phyloP scores from a whole-genome alignment of 2,329 filamentous ascomycete genomes.

The Emmonsiellopsis sp. region DNA sequence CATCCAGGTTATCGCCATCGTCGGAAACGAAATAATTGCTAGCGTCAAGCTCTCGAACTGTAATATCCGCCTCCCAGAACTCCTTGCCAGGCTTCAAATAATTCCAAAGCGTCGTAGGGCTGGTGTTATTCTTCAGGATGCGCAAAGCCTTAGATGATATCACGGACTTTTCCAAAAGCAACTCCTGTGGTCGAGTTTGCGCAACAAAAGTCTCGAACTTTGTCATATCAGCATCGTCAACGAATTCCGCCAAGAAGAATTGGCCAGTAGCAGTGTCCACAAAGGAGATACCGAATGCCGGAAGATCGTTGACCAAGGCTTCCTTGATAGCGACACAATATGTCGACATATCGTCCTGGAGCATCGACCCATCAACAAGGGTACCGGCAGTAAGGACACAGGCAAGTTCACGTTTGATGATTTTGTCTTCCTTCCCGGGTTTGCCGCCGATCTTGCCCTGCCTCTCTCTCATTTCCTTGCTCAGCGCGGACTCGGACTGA shows the following conservation, averaged over 20 bases:
- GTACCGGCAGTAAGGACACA: constrained; percentile 89
- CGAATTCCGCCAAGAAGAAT: constrained; percentile 85
- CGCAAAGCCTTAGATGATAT: constrained; percentile 82
- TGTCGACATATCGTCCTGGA: constrained; percentile 94
- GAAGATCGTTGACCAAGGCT: constrained; percentile 56
- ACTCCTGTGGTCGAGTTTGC: constrained; percentile 78
- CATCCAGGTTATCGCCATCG: constrained; percentile 48
- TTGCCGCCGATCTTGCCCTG: constrained; percentile 49
- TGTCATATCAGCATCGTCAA: constrained; percentile 85
- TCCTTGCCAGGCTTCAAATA: constrained; percentile 76
- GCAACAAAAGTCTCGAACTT: constrained; percentile 96
- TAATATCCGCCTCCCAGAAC: constrained; percentile 81
- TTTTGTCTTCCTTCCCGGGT: constrained; percentile 70
- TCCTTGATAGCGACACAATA: constrained; percentile 95
- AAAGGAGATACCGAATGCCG: constrained; percentile 84
- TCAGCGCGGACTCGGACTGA: constrained; percentile 90
- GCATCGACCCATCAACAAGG: constrained; percentile 89
- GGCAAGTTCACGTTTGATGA: constrained; percentile 82
- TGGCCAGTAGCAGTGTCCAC: constrained; percentile 93
- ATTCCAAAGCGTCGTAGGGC: constrained; percentile 91
- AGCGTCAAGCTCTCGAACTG: constrained; percentile 69
- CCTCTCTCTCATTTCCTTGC: constrained; percentile 97
- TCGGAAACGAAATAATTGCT: constrained; percentile 66
- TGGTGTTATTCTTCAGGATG: constrained; percentile 92
- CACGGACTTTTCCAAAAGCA: constrained; percentile 78